Conservation (phyloP, 768 basidiomycete species). For the Termitomyces sp. region DNA sequence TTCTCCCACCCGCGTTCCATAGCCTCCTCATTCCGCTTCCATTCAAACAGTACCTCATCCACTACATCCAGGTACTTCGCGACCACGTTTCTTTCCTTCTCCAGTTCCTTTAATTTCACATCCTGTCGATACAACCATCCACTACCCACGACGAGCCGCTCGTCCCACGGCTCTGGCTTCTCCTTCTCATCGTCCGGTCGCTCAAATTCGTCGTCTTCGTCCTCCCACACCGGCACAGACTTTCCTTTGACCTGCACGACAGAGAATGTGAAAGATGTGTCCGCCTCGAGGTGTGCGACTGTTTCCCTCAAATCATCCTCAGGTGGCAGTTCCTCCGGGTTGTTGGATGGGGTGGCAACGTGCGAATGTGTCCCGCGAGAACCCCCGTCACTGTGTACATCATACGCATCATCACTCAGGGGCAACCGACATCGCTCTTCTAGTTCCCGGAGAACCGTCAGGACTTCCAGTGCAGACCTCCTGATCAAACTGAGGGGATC, state of each 20-base stretch:
- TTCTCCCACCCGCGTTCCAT: slow-evolving; percentile 42
- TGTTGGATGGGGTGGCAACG: slow-evolving; percentile 33
- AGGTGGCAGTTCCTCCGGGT: slow-evolving; percentile 27
- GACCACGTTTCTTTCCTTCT: slow-evolving; percentile 53
- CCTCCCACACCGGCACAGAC: slow-evolving; percentile 77
- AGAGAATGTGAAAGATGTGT: slow-evolving; percentile 62
- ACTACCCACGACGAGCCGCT: slow-evolving; percentile 69
- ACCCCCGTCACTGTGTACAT: slow-evolving; percentile 67
- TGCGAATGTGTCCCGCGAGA: slow-evolving; percentile 35
- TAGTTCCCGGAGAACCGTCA: slow-evolving; percentile 70
- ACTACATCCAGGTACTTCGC: slow-evolving; percentile 67
- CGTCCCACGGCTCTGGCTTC: slow-evolving; percentile 75
- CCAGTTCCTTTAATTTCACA: slow-evolving; percentile 44
- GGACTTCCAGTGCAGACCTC: slow-evolving; percentile 75
- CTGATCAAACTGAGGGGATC: slow-evolving; percentile 70
- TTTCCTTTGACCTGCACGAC: slow-evolving; percentile 65
- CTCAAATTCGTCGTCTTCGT: slow-evolving; percentile 45
- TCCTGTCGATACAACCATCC: slow-evolving; percentile 81
- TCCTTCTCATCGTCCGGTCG: slow-evolving; percentile 33
- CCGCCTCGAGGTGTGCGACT: slow-evolving; percentile 40
- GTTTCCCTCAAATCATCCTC: slow-evolving; percentile 25
- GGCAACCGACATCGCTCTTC: slow-evolving; percentile 78
- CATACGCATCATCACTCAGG: slow-evolving; percentile 76
- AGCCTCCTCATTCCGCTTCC: slow-evolving; percentile 40
- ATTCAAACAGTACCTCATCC: slow-evolving; percentile 72